Base-by-base conservation (phyloP, 129 eudicot genomes). In the Centrapalus pauciflorus region DNA sequence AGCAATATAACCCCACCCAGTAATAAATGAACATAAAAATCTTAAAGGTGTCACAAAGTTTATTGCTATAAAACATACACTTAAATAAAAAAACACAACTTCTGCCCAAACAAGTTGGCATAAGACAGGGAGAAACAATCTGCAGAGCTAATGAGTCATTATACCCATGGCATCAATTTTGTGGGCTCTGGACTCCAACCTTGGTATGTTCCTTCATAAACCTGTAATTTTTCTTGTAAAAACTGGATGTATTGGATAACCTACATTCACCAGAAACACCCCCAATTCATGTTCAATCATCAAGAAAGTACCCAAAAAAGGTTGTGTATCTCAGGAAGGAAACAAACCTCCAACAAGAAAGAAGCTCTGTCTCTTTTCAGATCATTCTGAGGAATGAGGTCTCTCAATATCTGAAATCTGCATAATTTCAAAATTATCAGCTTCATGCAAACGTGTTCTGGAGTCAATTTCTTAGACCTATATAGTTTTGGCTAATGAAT, bases 331-430 rank as follows among this genome's bases (percentile, higher is more conserved):
- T 60, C 16, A 64, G 35, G 24, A 60, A 35, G 10, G 54, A 45
- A 48, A 69, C 78, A 61, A 56, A 91, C 97, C 98, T 91, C 98
- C 79, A 87, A 80, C 81, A 91, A 81, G 48, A 91, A 83, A 45
- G 98, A 85, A 74, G 98, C 98, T 69, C 83, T 85, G 77, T 91
- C 98, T 67, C 88, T 81, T 84, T 91, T 91, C 77, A 87, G 94
- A 74, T 91, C 98, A 79, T 83, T 91, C 63, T 88, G 83, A 66
- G 98, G 98, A 70, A 87, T 85, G 29, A 91, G 81, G 56, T 91
- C 94, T 69, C 84, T 81, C 59, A 91, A 76, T 33, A 79, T 85
- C 75, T 87, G 98, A 75, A 91, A 91, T 73, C 96, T 91, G 90
- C 74, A 85, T 67, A 43, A 25, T 76, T 40, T 38, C 25, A 65